Evolutionary conservation across 805 yeast species (phyloP).

Genomic region (Candida ponderosae): DNA sequence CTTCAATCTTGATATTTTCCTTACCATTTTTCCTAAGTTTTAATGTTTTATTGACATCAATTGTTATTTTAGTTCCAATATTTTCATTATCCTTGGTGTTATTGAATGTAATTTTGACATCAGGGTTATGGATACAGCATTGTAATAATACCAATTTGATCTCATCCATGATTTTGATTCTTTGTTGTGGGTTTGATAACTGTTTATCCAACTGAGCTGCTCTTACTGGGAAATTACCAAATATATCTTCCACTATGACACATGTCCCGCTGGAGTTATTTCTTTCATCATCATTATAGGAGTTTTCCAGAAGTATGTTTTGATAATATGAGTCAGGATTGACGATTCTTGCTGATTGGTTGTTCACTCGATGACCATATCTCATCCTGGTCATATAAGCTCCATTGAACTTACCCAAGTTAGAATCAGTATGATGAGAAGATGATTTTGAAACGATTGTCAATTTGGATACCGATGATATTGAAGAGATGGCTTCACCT

Average conservation of each 20-base stretch:
- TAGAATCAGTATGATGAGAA: neutral
- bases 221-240: slow-evolving; percentile 38
- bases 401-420: no score
- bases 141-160: slow-evolving; percentile 24
- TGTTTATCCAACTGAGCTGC: slow-evolving; percentile 16
- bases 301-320: no score
- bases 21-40: slow-evolving; percentile 13
- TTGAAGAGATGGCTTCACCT: slow-evolving; percentile 60
- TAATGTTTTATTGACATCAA: slow-evolving; percentile 11
- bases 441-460: slow-evolving; percentile 37
- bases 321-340: neutral
- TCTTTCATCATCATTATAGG: neutral
- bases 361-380: no score
- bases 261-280: slow-evolving; percentile 27
- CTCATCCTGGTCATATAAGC: no score
- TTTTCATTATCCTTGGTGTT: neutral
- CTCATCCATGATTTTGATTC: slow-evolving; percentile 14
- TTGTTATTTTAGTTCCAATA: neutral
- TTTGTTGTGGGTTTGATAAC: slow-evolving; percentile 8
- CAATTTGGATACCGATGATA: slow-evolving; percentile 40
- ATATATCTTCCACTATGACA: slow-evolving; percentile 30
- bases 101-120: slow-evolving; percentile 9
- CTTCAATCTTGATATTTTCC: slow-evolving; percentile 8
- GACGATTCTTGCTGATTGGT: no score
- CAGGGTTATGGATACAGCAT: slow-evolving; percentile 20